These are phyloP conservation scores for Domatiomyces catenatus DNA, from an alignment of 2,329 filamentous ascomycete genomes.

Conservation along the genomic window DNA sequence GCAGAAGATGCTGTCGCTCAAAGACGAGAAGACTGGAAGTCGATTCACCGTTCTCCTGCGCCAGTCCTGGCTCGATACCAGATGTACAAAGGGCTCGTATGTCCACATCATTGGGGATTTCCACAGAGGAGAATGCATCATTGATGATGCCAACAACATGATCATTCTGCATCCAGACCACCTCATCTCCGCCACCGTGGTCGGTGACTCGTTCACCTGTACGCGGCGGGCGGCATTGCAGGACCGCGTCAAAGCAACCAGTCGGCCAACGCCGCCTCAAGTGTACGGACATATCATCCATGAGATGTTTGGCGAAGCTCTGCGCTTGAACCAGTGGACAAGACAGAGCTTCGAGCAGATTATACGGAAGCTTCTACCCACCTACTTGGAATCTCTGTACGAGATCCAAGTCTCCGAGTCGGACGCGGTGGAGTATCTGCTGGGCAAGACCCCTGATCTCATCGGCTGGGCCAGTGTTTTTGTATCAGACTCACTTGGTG, in stretches of 20 bases:
- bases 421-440: slow-evolving; percentile 63
- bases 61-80: slow-evolving; percentile 73
- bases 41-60: slow-evolving; percentile 59
- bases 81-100: slow-evolving; percentile 57
- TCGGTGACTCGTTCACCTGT: slow-evolving; percentile 92
- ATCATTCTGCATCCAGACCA: slow-evolving; percentile 90
- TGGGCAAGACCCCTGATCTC: slow-evolving; percentile 68
- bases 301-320: slow-evolving; percentile 83
- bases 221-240: slow-evolving; percentile 82
- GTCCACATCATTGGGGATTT: slow-evolving; percentile 79
- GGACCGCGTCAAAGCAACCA: slow-evolving; percentile 83
- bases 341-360: slow-evolving; percentile 47
- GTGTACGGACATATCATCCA: slow-evolving; percentile 90
- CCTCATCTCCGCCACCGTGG: slow-evolving; percentile 82
- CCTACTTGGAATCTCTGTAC: slow-evolving; percentile 78
- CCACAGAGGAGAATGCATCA: slow-evolving; percentile 55
- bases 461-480: slow-evolving; percentile 73
- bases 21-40: slow-evolving; percentile 55
- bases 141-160: slow-evolving; percentile 71
- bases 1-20: slow-evolving; percentile 72
- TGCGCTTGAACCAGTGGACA: slow-evolving; percentile 73
- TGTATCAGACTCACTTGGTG: slow-evolving; percentile 49
- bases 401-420: slow-evolving; percentile 62
- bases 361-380: slow-evolving; percentile 54
- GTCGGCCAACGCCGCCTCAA: slow-evolving; percentile 61